phyloP scores from a whole-genome alignment of 2,329 filamentous ascomycete genomes.

The Chaetomiaceae sp. region DNA sequence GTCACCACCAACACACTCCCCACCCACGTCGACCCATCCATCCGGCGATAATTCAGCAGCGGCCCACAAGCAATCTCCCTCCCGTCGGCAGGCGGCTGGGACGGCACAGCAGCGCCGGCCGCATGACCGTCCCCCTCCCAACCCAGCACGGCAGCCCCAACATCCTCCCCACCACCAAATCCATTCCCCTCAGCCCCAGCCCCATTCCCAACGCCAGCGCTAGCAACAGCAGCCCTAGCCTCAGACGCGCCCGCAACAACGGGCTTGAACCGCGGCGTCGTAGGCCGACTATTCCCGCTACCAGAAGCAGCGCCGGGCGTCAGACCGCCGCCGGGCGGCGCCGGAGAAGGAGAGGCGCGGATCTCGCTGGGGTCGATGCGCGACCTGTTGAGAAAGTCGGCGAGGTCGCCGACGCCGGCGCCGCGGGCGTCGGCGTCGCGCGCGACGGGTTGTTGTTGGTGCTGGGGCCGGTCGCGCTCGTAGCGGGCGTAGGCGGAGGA shows the following conservation, averaged over 20 bases:
- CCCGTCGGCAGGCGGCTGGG: constrained; percentile 38
- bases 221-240: constrained; percentile 26
- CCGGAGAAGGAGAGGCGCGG: too few species aligned
- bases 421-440: constrained; percentile 39
- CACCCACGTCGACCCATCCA: constrained; percentile 64
- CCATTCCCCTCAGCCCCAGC: too few species aligned
- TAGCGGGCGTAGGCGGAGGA: constrained; percentile 50
- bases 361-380: constrained; percentile 42
- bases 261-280: constrained; percentile 38
- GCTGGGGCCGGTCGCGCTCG: constrained; percentile 32
- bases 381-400: constrained; percentile 51
- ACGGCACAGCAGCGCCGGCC: too few species aligned
- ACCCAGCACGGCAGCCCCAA: background rate
- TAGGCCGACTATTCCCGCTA: constrained; percentile 15
- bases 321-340: constrained; percentile 1
- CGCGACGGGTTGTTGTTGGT: constrained; percentile 28
- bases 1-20: constrained; percentile 84
- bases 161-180: background rate
- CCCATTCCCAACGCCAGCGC: background rate
- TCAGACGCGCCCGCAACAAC: constrained; percentile 43
- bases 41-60: constrained; percentile 71
- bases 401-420: constrained; percentile 44
- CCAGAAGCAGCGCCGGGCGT: too few species aligned
- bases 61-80: constrained; percentile 66
- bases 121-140: too few species aligned